Conservation (phyloP, 148 eudicot species). For the Bassia scoparia region DNA sequence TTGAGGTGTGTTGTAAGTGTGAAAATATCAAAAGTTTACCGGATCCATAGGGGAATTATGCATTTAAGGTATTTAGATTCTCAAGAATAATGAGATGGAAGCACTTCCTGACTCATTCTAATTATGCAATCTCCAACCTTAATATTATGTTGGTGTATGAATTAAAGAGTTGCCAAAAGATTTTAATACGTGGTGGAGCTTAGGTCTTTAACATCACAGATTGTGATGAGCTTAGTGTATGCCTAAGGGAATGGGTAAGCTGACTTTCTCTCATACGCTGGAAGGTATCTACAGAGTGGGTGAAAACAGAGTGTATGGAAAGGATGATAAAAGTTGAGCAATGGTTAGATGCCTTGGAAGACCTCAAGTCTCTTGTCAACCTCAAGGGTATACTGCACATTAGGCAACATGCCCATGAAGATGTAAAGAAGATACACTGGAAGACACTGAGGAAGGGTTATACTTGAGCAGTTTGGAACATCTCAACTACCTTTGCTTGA, state of each 20-base stretch:
- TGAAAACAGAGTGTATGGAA: too few species aligned
- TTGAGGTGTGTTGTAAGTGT: neutral
- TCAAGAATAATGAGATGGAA: neutral
- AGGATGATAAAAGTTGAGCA: neutral
- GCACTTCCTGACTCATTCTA: constrained; percentile 9
- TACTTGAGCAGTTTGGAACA: constrained; percentile 10
- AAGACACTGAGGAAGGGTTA: neutral
- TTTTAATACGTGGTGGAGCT: neutral
- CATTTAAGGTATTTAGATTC: constrained; percentile 11
- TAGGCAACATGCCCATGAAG: neutral
- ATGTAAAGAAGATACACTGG: neutral
- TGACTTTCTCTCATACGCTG: constrained; percentile 7
- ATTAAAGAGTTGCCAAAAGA: constrained; percentile 4
- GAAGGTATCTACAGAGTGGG: constrained; percentile 7
- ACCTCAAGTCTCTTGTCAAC: constrained; percentile 1
- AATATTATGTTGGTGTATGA: neutral
- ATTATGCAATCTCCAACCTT: constrained; percentile 17
- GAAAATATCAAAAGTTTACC: neutral
- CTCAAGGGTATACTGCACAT: constrained; percentile 2
- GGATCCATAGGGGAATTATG: neutral
- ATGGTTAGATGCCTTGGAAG: neutral
- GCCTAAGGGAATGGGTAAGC: constrained; percentile 22
- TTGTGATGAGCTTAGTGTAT: neutral
- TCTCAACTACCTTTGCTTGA: neutral
- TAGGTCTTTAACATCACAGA: neutral